Percentiles rank a stretch among this genome's conserved stretches.
Conservation (phyloP, 2,329 filamentous ascomycete species). For the Fusarium sp. region DNA sequence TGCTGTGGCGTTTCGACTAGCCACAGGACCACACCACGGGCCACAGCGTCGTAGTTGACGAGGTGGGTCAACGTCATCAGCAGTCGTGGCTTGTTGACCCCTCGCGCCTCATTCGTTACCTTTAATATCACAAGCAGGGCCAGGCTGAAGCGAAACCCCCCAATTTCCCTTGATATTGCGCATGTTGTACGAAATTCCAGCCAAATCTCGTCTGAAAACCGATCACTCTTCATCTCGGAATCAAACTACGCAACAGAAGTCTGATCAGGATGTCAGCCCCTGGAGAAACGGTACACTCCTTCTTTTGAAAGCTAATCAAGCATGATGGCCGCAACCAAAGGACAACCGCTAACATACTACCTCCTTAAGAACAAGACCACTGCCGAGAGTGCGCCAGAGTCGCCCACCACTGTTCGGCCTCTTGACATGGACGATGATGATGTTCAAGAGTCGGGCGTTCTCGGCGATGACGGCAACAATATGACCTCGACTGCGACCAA, state of each 20-base stretch:
- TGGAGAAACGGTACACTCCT: slow-evolving; percentile 54
- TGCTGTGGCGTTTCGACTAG: slow-evolving; percentile 36
- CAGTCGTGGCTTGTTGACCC: slow-evolving; percentile 46
- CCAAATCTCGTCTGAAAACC: slow-evolving; percentile 14
- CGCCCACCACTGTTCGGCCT: slow-evolving; percentile 70
- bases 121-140: slow-evolving; percentile 43
- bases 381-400: slow-evolving; percentile 62
- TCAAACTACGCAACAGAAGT: slow-evolving; percentile 3
- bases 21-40: neutral
- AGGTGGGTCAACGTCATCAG: slow-evolving; percentile 53
- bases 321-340: slow-evolving; percentile 19
- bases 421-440: slow-evolving; percentile 77
- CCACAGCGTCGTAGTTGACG: neutral
- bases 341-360: slow-evolving; percentile 35
- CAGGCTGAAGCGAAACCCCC: slow-evolving; percentile 44
- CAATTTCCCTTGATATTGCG: slow-evolving; percentile 37
- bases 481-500: slow-evolving; percentile 41
- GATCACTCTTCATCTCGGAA: slow-evolving; percentile 1
- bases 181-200: slow-evolving; percentile 14
- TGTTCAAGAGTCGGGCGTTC: slow-evolving; percentile 66
- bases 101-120: slow-evolving; percentile 46
- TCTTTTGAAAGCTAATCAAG: slow-evolving; percentile 4
- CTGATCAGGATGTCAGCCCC: slow-evolving; percentile 54
- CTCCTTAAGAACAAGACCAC: slow-evolving; percentile 55
- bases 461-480: slow-evolving; percentile 53